Percentiles rank a stretch among this genome's conserved stretches.
These are phyloP conservation scores for Microthlaspi erraticum DNA, from an alignment of 345 rosid genomes.

Conservation along the genomic window DNA sequence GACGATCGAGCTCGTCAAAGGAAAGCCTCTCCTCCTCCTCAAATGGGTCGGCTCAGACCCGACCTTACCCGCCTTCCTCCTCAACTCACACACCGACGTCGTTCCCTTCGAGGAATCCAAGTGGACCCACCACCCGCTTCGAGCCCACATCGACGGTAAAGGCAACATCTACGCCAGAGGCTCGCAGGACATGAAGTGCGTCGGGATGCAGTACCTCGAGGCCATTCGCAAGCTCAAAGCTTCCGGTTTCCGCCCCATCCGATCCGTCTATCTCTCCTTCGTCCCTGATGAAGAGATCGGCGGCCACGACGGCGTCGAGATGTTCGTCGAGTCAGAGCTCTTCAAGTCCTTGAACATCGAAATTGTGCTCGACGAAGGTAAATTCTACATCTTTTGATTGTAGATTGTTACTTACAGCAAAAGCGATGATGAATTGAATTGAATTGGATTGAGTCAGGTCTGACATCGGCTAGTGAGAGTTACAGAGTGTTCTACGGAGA, in stretches of 20 bases:
- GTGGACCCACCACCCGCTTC: slow-evolving; percentile 81
- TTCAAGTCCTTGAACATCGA: slow-evolving; percentile 76
- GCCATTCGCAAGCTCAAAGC: slow-evolving; percentile 73
- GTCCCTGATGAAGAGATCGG: slow-evolving; percentile 97
- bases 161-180: slow-evolving; percentile 89
- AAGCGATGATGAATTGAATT: neutral
- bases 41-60: slow-evolving; percentile 79
- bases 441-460: slow-evolving; percentile 48
- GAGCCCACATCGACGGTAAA: slow-evolving; percentile 69
- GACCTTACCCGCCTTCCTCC: slow-evolving; percentile 71
- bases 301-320: slow-evolving; percentile 84
- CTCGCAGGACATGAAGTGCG: slow-evolving; percentile 99
- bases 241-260: slow-evolving; percentile 64
- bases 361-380: slow-evolving; percentile 92
- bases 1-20: slow-evolving; percentile 60
- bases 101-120: slow-evolving; percentile 79
- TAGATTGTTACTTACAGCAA: neutral
- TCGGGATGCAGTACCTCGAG: slow-evolving; percentile 91
- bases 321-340: slow-evolving; percentile 63
- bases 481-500: slow-evolving; percentile 82
- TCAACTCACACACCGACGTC: slow-evolving; percentile 95
- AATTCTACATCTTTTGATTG: neutral
- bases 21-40: slow-evolving; percentile 77
- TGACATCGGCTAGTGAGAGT: slow-evolving; percentile 69
- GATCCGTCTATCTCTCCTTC: slow-evolving; percentile 77